Percentiles rank a stretch among this genome's conserved stretches.
Evolutionary conservation across 345 rosid species (phyloP).

Genomic region (Pelargonium nanum): DNA sequence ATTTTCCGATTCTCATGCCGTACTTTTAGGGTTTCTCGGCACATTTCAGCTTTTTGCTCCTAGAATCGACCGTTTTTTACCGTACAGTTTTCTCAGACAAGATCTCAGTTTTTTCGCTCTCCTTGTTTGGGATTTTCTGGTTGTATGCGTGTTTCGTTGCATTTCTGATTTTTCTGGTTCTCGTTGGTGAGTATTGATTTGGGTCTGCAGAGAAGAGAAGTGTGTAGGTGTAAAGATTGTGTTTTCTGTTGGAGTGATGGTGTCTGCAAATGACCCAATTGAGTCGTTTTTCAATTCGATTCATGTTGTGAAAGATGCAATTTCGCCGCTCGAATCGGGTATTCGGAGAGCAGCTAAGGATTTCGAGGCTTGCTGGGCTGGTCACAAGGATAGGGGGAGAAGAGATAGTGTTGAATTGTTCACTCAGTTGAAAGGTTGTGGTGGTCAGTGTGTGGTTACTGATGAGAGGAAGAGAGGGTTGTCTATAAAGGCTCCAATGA

Average conservation of each 20-base stretch:
- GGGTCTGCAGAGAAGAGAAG: neutral
- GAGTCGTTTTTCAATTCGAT: slow-evolving; percentile 54
- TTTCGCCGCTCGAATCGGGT: slow-evolving; percentile 53
- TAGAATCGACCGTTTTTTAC: neutral
- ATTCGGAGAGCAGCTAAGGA: slow-evolving; percentile 57
- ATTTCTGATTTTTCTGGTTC: neutral
- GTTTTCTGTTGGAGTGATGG: slow-evolving; percentile 32
- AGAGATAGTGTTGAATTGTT: slow-evolving; percentile 20
- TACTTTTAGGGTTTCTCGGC: neutral
- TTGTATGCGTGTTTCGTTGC: neutral
- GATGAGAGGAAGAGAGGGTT: slow-evolving; percentile 53
- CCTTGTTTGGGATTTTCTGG: neutral
- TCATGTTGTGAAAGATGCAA: slow-evolving; percentile 58
- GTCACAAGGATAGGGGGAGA: slow-evolving; percentile 24
- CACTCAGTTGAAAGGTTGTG: slow-evolving; percentile 20
- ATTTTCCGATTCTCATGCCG: neutral
- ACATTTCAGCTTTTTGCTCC: too few relatives aligned
- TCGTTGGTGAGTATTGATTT: neutral
- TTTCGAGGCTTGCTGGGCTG: slow-evolving; percentile 50
- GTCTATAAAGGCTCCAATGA: slow-evolving; percentile 47
- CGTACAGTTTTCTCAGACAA: neutral
- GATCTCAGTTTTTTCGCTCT: neutral
- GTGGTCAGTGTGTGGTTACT: slow-evolving; percentile 19
- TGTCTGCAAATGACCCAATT: slow-evolving; percentile 56
- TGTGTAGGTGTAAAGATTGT: neutral